Percentiles rank a stretch among this genome's conserved stretches.
Evolutionary conservation across 2,329 filamentous ascomycete species (phyloP).

Genomic region (Pyrenophora graminea): DNA sequence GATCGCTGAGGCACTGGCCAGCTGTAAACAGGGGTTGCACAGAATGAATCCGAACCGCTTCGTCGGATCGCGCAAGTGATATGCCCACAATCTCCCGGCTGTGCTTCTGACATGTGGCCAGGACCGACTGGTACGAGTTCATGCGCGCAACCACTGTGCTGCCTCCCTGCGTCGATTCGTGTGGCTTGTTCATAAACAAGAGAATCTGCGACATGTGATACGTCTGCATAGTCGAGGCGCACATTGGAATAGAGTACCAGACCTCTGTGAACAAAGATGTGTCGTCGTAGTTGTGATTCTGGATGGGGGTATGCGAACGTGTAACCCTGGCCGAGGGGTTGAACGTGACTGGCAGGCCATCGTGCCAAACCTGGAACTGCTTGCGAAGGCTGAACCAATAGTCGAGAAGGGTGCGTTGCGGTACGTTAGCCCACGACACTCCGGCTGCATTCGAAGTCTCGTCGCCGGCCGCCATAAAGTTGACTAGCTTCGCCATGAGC

Average conservation of each 20-base stretch:
- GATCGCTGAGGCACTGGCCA: constrained; percentile 62
- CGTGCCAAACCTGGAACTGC: constrained; percentile 64
- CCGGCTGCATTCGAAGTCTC: constrained; percentile 49
- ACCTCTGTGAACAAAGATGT: constrained; percentile 58
- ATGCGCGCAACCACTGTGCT: constrained; percentile 60
- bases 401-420: constrained; percentile 55
- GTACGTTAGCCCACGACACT: constrained; percentile 51
- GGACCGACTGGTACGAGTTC: constrained; percentile 61
- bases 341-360: constrained; percentile 64
- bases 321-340: constrained; percentile 59
- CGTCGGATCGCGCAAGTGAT: constrained; percentile 60
- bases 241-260: constrained; percentile 68
- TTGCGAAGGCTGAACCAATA: constrained; percentile 61
- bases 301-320: constrained; percentile 33
- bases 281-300: constrained; percentile 29
- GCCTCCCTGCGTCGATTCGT: constrained; percentile 58
- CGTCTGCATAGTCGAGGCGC: constrained; percentile 67
- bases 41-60: constrained; percentile 61
- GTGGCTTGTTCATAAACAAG: constrained; percentile 63
- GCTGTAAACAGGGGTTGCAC: constrained; percentile 66
- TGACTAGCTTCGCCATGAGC: constrained; percentile 68
- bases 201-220: constrained; percentile 69
- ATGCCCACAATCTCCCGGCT: constrained; percentile 67
- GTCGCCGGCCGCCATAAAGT: constrained; percentile 64
- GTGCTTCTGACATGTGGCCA: constrained; percentile 60